These are phyloP conservation scores for Pyrenophora graminea DNA, from an alignment of 2,329 filamentous ascomycete species.

Conservation along the genomic window DNA sequence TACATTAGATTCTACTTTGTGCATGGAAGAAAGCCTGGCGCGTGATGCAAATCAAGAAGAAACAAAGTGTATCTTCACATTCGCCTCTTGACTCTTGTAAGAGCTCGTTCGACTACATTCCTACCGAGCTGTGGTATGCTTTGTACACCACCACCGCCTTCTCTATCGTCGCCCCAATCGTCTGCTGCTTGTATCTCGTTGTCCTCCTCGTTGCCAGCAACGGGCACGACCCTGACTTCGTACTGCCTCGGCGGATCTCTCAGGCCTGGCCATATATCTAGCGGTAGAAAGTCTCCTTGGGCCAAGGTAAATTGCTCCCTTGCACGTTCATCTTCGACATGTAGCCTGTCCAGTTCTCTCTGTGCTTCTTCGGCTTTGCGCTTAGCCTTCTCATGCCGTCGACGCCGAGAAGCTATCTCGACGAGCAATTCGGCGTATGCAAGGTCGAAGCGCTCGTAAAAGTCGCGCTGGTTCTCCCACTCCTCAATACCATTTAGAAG, in stretches of 20 bases:
- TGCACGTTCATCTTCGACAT: conserved; percentile 70
- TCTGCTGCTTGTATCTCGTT: conserved; percentile 12
- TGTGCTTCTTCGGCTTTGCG: conserved; percentile 77
- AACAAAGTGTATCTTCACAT: conserved; percentile 26
- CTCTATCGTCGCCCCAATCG: conserved; percentile 18
- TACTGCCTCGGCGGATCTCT: conserved; percentile 42
- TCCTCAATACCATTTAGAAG: conserved; percentile 72
- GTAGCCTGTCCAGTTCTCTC: conserved; percentile 74
- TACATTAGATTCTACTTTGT: conserved; percentile 45
- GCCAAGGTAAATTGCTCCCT: conserved; percentile 79
- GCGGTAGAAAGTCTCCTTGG: conserved; percentile 83
- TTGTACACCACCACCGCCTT: conserved; percentile 16
- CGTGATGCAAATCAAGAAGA: conserved; percentile 27
- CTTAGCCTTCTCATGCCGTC: conserved; percentile 73
- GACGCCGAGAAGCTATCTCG: conserved; percentile 76
- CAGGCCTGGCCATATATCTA: conserved; percentile 79
- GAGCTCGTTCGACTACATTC: conserved; percentile 42
- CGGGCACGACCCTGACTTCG: conserved; percentile 34
- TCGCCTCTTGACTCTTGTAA: conserved; percentile 42
- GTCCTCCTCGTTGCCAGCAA: conserved; percentile 21
- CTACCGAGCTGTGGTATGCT: conserved; percentile 44
- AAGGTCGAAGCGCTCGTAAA: conserved; percentile 84
- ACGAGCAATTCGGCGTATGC: conserved; percentile 85
- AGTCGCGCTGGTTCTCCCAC: conserved; percentile 74
- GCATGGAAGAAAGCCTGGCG: conserved; percentile 35